Evolutionary conservation across 768 basidiomycete species (phyloP), one percentile per base, ranked within the genome.

Genomic region (Suillus plorans): DNA sequence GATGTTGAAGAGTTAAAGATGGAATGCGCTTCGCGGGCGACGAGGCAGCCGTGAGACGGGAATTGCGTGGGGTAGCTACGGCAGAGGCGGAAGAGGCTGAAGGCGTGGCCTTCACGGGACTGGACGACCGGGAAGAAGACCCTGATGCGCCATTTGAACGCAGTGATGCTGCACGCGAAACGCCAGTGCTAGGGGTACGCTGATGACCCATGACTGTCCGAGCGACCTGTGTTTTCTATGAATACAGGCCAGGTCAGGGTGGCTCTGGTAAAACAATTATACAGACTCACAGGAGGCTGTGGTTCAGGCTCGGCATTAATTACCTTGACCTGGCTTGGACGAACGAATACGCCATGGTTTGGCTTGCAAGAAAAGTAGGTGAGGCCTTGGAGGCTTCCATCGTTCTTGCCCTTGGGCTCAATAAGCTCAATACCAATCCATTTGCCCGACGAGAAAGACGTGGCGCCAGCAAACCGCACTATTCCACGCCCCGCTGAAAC

Each of bases 361-460:
- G 82, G 79, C 70, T 84, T 84, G 79, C 95, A 98, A 20, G 79
- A 81, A 76, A 99, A 99, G 79, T 99, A 99, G 2, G 77, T 67
- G 58, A 87, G 77, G 18, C 90, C 94, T 42, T 89, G 81, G 9
- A 99, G 91, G 1, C 87, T 85, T 1, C 97, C 97, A 70, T 99
- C 93, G 80, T 99, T 99, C 88, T 99, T 99, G 45, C 97, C 97
- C 53, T 86, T 89, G 9, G 86, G 77, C 70, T 90, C 89, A 63
- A 84, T 85, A 55, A 99, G 84, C 72, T 97, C 95, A 61, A 99
- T 87, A 12, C 97, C 97, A 59, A 97, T 84, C 97, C 97, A 99
- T 82, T 91, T 94, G 0, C 97, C 97, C 2, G 87, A 77, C 25
- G 92, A 85, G 75, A 98, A 98, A 2, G 84, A 82, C 0, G 97